Percentiles rank a stretch among this genome's conserved stretches.
phyloP scores from a whole-genome alignment of 805 yeast species.

The Metschnikowia koreensis region DNA sequence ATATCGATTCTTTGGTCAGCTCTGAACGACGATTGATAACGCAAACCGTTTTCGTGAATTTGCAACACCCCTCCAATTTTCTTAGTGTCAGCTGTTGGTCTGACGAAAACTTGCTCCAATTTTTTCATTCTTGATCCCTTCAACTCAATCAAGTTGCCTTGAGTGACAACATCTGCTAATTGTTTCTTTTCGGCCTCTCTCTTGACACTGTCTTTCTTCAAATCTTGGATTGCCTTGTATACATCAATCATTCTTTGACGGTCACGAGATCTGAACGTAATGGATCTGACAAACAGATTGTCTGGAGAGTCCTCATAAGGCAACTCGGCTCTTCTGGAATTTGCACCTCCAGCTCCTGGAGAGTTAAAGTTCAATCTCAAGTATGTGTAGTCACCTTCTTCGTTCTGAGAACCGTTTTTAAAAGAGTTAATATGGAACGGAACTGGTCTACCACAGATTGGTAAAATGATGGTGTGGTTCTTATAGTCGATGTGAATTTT shows the following conservation, averaged over 20 bases:
- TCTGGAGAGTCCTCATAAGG: constrained; percentile 90
- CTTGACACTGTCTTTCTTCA: constrained; percentile 88
- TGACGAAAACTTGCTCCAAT: constrained; percentile 81
- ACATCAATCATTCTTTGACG: constrained; percentile 89
- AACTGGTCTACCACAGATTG: constrained; percentile 93
- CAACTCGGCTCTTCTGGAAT: constrained; percentile 68
- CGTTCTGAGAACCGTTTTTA: constrained; percentile 91
- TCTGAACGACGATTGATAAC: constrained; percentile 85
- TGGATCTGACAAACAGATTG: constrained; percentile 80
- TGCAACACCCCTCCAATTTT: constrained; percentile 87
- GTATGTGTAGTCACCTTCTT: constrained; percentile 93
- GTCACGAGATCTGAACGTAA: constrained; percentile 87
- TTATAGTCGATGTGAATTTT: constrained; percentile 84
- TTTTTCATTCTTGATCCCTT: constrained; percentile 82
- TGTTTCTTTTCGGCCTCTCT: constrained; percentile 88
- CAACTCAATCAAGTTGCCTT: constrained; percentile 80
- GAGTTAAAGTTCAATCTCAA: constrained; percentile 88
- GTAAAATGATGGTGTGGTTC: constrained; percentile 84
- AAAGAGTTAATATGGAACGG: constrained; percentile 95
- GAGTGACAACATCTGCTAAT: constrained; percentile 90
- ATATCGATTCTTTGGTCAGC: constrained; percentile 86
- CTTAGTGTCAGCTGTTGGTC: constrained; percentile 97
- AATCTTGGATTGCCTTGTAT: constrained; percentile 82
- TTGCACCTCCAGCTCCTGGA: constrained; percentile 80
- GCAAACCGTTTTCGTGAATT: constrained; percentile 93